Base-by-base conservation (phyloP, 345 rosid species). In the Linum trigynum region DNA sequence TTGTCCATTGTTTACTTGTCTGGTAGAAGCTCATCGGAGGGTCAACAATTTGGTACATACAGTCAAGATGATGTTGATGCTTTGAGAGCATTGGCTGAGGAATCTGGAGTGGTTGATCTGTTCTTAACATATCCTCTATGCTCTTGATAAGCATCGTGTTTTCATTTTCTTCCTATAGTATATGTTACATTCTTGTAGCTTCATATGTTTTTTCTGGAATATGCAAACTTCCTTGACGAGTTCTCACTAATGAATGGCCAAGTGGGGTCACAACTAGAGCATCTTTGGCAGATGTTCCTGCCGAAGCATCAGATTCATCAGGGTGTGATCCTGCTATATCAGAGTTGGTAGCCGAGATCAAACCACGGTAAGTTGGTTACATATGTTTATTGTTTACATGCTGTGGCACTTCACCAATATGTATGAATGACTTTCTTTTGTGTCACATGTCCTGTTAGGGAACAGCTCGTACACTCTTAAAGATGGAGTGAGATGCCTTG, bases 221-320 rank as follows among this genome's bases (percentile, higher is more conserved):
- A 23, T 53, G 60, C 73, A 9, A 80, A 64, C 4, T 67, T 81
- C 81, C 96, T 85, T 88, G 79, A 85, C 66, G 59, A 60, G 56
- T 69, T 40, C 61, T 35, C 65, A 92, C 97, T 85, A 92, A 92
- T 74, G 97, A 86, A 75, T 92, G 98, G 98, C 98, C 98, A 38
- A 83, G 80, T 16, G 92, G 90, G 59, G 77, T 88, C 32, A 84
- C 84, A 7, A 82, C 80, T 62, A 69, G 84, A 75, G 89, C 86
- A 71, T 69, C 77, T 43, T 64, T 43, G 63, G 73, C 88, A 61
- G 89, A 83, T 73, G 63, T 82, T 62, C 92, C 86, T 61, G 40
- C 15, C 0, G 89, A 81, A 63, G 35, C 80, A 41, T 82, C 87
- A 14, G 94, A 86, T 76, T 78, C 85, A 3, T 61, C 67, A 42